Conservation (phyloP, 192 early-diverging fungal species). For the Polychytrium aggregatum region DNA sequence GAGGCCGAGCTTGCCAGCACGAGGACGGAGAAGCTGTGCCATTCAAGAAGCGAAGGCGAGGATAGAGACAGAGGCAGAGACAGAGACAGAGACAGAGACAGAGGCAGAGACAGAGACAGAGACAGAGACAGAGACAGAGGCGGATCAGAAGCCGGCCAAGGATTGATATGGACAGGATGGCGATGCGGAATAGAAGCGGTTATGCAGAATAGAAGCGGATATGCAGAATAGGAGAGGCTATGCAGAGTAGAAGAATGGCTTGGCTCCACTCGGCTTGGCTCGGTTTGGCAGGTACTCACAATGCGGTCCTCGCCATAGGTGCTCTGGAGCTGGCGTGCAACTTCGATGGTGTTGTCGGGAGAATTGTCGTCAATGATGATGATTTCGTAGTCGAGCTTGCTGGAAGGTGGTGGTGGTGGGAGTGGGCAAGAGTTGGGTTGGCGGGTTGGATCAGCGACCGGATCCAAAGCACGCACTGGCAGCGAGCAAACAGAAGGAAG, state of each 20-base stretch:
- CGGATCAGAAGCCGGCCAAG: too few species aligned
- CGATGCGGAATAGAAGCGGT: too few species aligned
- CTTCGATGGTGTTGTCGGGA: slow-evolving; percentile 89
- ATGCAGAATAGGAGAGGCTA: not conserved
- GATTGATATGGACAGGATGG: too few species aligned
- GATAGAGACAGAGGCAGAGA: not conserved
- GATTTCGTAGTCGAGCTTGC: slow-evolving; percentile 86
- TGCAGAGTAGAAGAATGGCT: not conserved
- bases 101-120: too few species aligned
- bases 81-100: not conserved
- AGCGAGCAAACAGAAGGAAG: slow-evolving; percentile 5
- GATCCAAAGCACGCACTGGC: not conserved
- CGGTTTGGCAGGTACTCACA: slow-evolving; percentile 48
- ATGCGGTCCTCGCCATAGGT: slow-evolving; percentile 80
- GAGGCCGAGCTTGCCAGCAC: slow-evolving; percentile 90
- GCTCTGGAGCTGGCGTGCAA: slow-evolving; percentile 78
- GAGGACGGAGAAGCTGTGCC: slow-evolving; percentile 70
- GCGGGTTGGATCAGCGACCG: not conserved
- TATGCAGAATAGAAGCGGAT: too few species aligned
- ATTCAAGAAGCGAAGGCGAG: not conserved
- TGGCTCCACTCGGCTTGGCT: not conserved
- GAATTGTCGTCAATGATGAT: slow-evolving; percentile 94
- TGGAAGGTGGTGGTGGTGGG: slow-evolving; percentile 19
- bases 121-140: too few species aligned
- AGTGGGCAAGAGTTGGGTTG: not conserved